Conservation (phyloP, 1,284 basidiomycete genomes). For the Nidula niveotomentosa region DNA sequence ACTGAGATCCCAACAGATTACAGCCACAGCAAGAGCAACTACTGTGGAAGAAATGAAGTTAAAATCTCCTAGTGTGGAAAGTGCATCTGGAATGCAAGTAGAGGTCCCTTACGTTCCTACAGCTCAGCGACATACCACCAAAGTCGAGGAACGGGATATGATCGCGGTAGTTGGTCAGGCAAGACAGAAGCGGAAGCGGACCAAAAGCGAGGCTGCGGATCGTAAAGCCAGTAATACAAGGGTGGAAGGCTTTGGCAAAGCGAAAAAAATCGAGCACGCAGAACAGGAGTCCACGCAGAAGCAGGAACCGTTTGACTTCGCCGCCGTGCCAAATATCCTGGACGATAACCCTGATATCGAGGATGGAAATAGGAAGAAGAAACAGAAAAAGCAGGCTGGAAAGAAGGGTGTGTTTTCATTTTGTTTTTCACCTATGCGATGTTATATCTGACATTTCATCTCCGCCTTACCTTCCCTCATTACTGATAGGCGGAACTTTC, state of each 20-base stretch:
- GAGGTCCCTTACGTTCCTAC: constrained; percentile 76
- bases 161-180: constrained; percentile 72
- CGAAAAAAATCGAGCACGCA: constrained; percentile 11
- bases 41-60: neutral
- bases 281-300: constrained; percentile 13
- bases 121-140: constrained; percentile 37
- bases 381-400: constrained; percentile 40
- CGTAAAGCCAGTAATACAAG: constrained; percentile 46
- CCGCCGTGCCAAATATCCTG: constrained; percentile 72
- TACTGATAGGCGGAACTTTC: constrained; percentile 30
- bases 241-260: neutral
- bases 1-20: too few relatives aligned
- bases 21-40: neutral
- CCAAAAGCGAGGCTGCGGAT: constrained; percentile 9
- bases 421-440: neutral
- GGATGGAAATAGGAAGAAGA: constrained; percentile 42
- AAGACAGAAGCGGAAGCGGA: constrained; percentile 50
- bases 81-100: constrained; percentile 39
- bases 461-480: constrained; percentile 6
- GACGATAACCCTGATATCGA: constrained; percentile 57
- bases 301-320: constrained; percentile 73
- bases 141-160: constrained; percentile 49
- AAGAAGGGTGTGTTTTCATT: constrained; percentile 38
- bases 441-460: neutral
- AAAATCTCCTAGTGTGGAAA: constrained; percentile 10